Percentiles rank a stretch among this genome's conserved stretches.
Evolutionary conservation across 2,329 filamentous ascomycete species (phyloP).

Genomic region (Aspergillus ochraceoroseus): DNA sequence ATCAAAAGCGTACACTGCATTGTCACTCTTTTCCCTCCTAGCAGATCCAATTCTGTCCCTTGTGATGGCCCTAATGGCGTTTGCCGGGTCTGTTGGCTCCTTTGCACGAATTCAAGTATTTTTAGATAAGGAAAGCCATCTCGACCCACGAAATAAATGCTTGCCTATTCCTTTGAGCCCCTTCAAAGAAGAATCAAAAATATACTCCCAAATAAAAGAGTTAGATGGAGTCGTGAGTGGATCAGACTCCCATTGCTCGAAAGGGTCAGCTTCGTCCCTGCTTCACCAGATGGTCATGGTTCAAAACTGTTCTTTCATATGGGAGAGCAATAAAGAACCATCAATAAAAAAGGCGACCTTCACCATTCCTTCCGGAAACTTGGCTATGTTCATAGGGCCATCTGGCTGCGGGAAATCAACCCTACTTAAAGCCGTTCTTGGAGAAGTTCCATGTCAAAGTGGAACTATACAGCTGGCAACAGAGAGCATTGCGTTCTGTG

Average conservation of each 20-base stretch:
- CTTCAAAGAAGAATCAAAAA: slow-evolving; percentile 22
- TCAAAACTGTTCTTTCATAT: slow-evolving; percentile 46
- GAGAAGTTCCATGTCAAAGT: slow-evolving; percentile 37
- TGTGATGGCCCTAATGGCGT: slow-evolving; percentile 44
- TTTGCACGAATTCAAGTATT: slow-evolving; percentile 48
- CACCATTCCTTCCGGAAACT: slow-evolving; percentile 40
- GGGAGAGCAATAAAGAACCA: slow-evolving; percentile 43
- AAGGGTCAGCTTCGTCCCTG: slow-evolving; percentile 14
- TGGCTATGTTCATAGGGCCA: slow-evolving; percentile 49
- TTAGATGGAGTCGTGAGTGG: slow-evolving; percentile 24
- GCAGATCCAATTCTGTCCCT: slow-evolving; percentile 45
- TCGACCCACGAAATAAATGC: slow-evolving; percentile 24
- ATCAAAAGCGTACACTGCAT: slow-evolving; percentile 44
- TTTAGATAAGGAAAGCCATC: slow-evolving; percentile 33
- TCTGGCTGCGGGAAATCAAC: slow-evolving; percentile 53
- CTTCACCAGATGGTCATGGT: slow-evolving; percentile 37
- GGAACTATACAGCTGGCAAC: slow-evolving; percentile 35
- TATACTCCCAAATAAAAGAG: slow-evolving; percentile 21
- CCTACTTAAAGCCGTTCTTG: slow-evolving; percentile 45
- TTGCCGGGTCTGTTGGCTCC: slow-evolving; percentile 45
- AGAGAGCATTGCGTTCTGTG: slow-evolving; percentile 39
- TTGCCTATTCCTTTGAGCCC: slow-evolving; percentile 15
- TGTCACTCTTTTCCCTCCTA: slow-evolving; percentile 47
- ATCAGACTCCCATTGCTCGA: slow-evolving; percentile 24
- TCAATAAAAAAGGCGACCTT: slow-evolving; percentile 42